Evolutionary conservation across 176 grass and related monocot species (phyloP), one percentile per base, ranked within the genome.

Genomic region (Avena insularis): DNA sequence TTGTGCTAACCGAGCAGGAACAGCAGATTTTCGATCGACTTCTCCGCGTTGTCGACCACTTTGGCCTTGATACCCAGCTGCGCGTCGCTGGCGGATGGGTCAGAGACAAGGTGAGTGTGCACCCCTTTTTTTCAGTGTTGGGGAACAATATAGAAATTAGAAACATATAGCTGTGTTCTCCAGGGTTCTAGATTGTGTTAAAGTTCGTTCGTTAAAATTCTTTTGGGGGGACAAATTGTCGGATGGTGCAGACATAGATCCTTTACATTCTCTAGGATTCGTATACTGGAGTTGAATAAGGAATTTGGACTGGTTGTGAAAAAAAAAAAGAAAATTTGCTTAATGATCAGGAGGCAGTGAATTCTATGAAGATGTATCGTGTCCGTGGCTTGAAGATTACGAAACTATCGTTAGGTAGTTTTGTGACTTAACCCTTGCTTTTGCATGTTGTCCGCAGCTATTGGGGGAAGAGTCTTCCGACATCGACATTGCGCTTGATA

Each of bases 401-500:
- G 33, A 33, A 33, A 33, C 12, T 16, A 55, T 17, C 5, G 1
- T 10, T 63, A 27, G 3, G 0, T 63, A 5, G 21, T 25, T 27
- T 12, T 12, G 21, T 27, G 12, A 27, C 33, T 36, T 62, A 35
- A 33, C 13, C 13, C 6, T 8, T 35, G 13, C 6, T 35, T 35
- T 67, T 1, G 33, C 13, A 67, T 36, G 20, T 61, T 10, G 5
- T 58, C 8, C 29, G 20, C 91, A 98, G 95, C 82, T 98, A 20
- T 80, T 98, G 51, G 86, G 95, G 27, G 90, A 93, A 83, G 91
- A 95, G 75, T 98, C 93, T 19, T 58, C 86, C 46, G 95, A 98
- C 83, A 98, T 98, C 78, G 95, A 95, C 85, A 95, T 98, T 71
- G 95, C 95, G 21, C 89, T 98, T 50, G 93, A 98, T 67, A 95